Base-by-base conservation (phyloP, 2,329 filamentous ascomycete genomes). In the Neopestalotiopsis sp. region DNA sequence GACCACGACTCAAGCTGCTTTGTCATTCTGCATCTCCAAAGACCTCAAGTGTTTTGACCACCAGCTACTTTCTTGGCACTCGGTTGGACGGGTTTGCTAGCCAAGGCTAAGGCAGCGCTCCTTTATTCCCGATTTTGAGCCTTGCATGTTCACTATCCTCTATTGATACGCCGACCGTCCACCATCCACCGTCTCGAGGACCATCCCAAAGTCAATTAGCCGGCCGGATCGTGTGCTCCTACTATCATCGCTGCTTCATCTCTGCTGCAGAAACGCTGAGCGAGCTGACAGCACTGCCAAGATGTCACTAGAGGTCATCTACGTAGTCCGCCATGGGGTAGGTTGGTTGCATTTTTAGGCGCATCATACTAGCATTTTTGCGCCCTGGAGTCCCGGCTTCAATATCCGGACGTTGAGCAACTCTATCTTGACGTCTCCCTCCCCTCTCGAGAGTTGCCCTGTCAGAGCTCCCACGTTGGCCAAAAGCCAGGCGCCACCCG, bases 311-410 rank as follows among this genome's bases (percentile, higher is more conserved):
- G 87, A 93, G 77, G 88, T 87, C 73, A 93, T 94, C 71, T 94
- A 94, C 78, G 84, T 94, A 69, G 89, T 88, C 72, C 90, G 92
- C 30, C 92, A 94, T 79, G 92, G 91, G 74, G 92, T 94, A 87
- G 83, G 90, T 32, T 24, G 7, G 59, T 66, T 34, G 71, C 56
- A 38, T 65, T 70, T 30, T 17, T 13, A 30, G 20, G 14, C 56
- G 6, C 12, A 53, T 7, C 6, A 40, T 20, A 24, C 20, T 53
- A n/a, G 45, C 45, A n/a, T 53, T 53, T n/a, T 20, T 53, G 9
- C 24, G 34, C 45, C 42, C 38, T 65, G 17, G 13, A 40, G 30
- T 30, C 24, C 28, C 24, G 40, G 38, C 65, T 30, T 30, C 58
- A 30, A 34, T 38, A 59, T 32, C 30, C 67, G 61, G n/a, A 30